A percentile compares a stretch with the other conserved stretches of the same genome.
Conservation (phyloP, 257 asterid species). For the Fraxinus pennsylvanica region DNA sequence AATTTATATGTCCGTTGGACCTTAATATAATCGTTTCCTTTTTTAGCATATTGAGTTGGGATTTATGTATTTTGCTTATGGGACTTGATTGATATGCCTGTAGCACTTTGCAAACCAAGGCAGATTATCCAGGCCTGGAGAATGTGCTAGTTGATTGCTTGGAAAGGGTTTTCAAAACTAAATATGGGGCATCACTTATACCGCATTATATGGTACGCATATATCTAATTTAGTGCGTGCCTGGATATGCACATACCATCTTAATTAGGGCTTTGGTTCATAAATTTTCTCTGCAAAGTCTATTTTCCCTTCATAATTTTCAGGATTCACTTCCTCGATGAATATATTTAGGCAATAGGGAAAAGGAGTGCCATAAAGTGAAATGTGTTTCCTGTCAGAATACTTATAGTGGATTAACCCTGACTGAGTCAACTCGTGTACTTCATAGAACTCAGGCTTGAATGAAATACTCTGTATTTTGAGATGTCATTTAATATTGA, state of each 20-base stretch:
- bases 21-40: not conserved
- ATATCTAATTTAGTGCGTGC: not conserved
- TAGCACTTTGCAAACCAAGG: conserved; percentile 79
- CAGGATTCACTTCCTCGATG: not conserved
- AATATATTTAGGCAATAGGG: not conserved
- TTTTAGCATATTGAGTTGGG: not conserved
- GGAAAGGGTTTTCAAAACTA: conserved; percentile 79
- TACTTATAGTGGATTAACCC: not conserved
- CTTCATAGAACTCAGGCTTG: not conserved
- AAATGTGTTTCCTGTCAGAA: not conserved
- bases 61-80: conserved; percentile 10
- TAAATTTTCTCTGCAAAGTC: not conserved
- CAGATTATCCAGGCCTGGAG: conserved; percentile 77
- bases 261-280: not conserved
- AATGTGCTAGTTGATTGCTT: conserved; percentile 67
- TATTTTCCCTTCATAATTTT: not conserved
- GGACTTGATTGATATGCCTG: conserved; percentile 23
- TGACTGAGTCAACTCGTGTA: not conserved
- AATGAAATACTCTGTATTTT: not conserved
- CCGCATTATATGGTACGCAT: conserved; percentile 80
- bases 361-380: not conserved
- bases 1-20: not conserved
- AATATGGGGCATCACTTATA: conserved; percentile 85
- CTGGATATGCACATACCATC: not conserved
- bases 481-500: not conserved